Percentiles rank a stretch among this genome's conserved stretches.
Conservation (phyloP, 2,329 filamentous ascomycete species). For the Cladophialophora carrionii region DNA sequence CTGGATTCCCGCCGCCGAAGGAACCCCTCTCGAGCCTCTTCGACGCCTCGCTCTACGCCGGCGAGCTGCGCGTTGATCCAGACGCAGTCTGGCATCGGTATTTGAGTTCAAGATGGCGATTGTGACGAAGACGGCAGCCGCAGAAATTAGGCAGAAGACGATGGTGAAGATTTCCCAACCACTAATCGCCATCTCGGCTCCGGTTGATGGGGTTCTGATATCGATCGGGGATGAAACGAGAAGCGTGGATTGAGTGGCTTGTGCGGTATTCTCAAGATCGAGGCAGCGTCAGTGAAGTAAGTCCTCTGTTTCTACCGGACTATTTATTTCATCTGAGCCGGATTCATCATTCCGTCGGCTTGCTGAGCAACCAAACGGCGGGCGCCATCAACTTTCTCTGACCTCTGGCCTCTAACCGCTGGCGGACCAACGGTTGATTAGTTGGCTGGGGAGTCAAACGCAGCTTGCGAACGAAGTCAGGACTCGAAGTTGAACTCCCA, state of each 20-base stretch:
- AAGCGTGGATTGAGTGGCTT: not conserved
- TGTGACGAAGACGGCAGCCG: not conserved
- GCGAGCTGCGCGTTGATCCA: not conserved
- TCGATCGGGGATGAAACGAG: not conserved
- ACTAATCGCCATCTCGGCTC: not conserved
- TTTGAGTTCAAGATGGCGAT: not conserved
- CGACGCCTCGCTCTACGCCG: not conserved
- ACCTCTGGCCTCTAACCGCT: not conserved
- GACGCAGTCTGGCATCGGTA: not conserved
- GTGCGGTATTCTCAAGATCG: not conserved
- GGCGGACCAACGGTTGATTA: not conserved
- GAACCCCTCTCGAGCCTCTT: not conserved
- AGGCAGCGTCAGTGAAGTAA: not conserved
- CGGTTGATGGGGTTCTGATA: not conserved
- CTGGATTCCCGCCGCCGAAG: not conserved
- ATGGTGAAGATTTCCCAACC: conserved; percentile 8
- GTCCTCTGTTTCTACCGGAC: not conserved
- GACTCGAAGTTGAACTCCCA: not conserved
- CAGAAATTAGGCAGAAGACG: not conserved
- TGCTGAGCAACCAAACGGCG: not conserved
- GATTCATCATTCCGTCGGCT: not conserved
- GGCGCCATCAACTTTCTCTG: not conserved
- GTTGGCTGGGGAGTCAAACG: not conserved
- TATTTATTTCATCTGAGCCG: not conserved
- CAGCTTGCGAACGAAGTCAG: not conserved